phyloP scores from a whole-genome alignment of 148 eudicot genomes.

The Camellia japonica region DNA sequence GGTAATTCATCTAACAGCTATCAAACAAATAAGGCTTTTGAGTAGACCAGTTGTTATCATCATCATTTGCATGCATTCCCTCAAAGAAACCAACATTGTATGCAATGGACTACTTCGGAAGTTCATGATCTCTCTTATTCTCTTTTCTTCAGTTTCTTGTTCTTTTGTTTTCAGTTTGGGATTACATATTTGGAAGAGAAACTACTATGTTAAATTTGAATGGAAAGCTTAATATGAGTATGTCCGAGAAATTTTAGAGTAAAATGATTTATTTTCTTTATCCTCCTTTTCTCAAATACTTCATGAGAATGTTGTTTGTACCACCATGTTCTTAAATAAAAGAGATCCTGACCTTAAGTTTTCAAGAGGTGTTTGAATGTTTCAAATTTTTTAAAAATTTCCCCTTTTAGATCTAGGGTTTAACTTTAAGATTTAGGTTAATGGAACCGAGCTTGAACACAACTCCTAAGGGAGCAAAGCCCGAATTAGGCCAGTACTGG shows the following conservation, averaged over 20 bases:
- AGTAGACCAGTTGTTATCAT: no score
- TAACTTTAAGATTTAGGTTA: neutral
- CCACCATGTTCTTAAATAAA: neutral
- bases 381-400: neutral
- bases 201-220: neutral
- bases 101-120: neutral
- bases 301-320: neutral
- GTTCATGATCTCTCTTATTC: neutral
- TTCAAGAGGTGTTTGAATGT: neutral
- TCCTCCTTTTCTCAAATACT: neutral
- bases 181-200: neutral
- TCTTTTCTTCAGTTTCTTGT: neutral
- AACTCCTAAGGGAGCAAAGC: neutral
- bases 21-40: neutral
- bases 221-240: neutral
- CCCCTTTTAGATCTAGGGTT: neutral
- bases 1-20: neutral
- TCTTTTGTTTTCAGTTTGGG: neutral
- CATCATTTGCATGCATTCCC: neutral
- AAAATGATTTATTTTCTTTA: neutral
- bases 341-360: neutral
- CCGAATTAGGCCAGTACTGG: neutral
- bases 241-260: neutral
- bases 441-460: neutral
- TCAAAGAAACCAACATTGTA: neutral